Evolutionary conservation across 106 monocot genomes (phyloP), one percentile per base, ranked within the genome.

Genomic region (Dendrobium chrysotoxum): DNA sequence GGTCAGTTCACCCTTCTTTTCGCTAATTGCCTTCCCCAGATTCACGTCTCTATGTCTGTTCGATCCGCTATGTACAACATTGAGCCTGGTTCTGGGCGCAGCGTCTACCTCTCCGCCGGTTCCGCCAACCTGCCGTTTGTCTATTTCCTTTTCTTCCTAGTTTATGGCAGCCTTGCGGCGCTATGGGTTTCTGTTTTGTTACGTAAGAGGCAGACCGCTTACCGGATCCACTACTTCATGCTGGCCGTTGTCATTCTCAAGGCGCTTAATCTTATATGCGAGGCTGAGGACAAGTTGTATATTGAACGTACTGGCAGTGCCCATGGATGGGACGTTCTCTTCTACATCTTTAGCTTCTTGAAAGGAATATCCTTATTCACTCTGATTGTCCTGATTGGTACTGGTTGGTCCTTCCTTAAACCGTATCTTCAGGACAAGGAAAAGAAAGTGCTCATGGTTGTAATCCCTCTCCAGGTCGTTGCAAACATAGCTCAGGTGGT

Each of bases 291-390:
- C 80, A 95, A 93, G 70, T 89, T 88, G 7, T 85, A 79, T 82
- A 88, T 95, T 67, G 86, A 86, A 35, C 90, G 89, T 46, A 91
- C 93, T 21, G 95, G 95, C 41, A 88, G 77, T 30, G 93, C 93
- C 25, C 95, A 96, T 77, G 95, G 95, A 12, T 96, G 95, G 95
- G 95, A 96, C 41, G 93, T 96, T 30, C 87, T 93, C 30, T 96
- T 96, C 86, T 96, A 96, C 80, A 91, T 96, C 58, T 96, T 96
- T 79, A 89, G 88, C 82, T 93, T 96, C 78, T 86, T 96, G 66
- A 96, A 96, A 79, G 95, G 93, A 12, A 88, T 93, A 38, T 88
- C 88, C 25, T 81, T 96, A 10, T 96, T 96, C 77, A 96, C 91
- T 23, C 77, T 96, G 30, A 91, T 96, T 28, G 93, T 96, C 17